Conservation (phyloP, 805 yeast genomes). For the Saccharomycopsis sp. region DNA sequence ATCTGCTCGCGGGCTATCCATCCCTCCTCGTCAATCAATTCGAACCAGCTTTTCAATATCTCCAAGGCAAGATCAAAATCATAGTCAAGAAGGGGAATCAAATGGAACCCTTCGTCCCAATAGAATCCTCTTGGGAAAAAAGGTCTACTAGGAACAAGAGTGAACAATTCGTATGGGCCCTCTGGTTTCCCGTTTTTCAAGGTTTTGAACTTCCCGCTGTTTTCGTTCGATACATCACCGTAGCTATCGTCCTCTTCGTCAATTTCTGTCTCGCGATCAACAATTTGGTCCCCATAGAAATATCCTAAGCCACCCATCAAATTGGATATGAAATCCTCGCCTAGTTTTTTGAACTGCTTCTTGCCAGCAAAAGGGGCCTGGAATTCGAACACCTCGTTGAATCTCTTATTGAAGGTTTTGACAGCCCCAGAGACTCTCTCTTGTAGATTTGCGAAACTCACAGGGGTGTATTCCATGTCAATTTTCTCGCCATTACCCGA, state of each 20-base stretch:
- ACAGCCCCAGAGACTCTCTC: constrained; percentile 30
- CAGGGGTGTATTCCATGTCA: constrained; percentile 13
- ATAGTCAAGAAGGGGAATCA: constrained; percentile 72
- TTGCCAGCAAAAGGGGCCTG: constrained; percentile 45
- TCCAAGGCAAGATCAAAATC: constrained; percentile 80
- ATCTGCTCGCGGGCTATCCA: constrained; percentile 98
- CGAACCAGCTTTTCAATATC: constrained; percentile 81
- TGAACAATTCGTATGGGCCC: constrained; percentile 72
- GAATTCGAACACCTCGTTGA: constrained; percentile 43
- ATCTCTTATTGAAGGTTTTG: constrained; percentile 44
- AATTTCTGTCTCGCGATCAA: constrained; percentile 62
- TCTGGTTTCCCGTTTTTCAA: constrained; percentile 50
- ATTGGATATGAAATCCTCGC: constrained; percentile 73
- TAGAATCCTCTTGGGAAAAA: constrained; percentile 95
- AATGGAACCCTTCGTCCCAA: constrained; percentile 98
- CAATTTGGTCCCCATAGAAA: constrained; percentile 75
- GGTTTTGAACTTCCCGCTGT: constrained; percentile 26
- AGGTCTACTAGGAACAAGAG: constrained; percentile 86
- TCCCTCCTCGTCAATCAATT: constrained; percentile 78
- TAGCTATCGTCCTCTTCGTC: constrained; percentile 66
- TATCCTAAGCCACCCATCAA: constrained; percentile 87
- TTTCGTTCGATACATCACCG: background rate
- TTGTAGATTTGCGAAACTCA: constrained; percentile 28
- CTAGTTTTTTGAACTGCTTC: constrained; percentile 46
- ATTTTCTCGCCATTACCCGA: constrained; percentile 28